These are phyloP conservation scores for Escallonia herrerae DNA, from an alignment of 129 eudicot species.

Conservation along the genomic window DNA sequence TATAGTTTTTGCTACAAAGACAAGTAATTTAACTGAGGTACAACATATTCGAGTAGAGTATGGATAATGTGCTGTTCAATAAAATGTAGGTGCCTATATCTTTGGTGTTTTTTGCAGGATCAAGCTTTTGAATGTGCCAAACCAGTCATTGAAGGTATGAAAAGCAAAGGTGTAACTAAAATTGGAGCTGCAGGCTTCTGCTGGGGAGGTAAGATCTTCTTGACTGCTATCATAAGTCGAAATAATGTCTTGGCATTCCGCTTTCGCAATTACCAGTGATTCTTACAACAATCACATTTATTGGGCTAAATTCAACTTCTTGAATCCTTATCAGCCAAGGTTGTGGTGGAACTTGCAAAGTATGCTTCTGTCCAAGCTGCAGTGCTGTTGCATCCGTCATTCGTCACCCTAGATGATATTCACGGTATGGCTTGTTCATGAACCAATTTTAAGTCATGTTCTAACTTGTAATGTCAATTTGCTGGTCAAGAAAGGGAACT, in stretches of 20 bases:
- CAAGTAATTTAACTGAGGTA: too few relatives aligned
- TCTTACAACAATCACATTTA: too few relatives aligned
- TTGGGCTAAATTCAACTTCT: not conserved
- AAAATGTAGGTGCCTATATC: not conserved
- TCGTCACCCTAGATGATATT: conserved; percentile 54
- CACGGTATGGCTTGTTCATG: conserved; percentile 37
- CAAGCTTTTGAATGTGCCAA: conserved; percentile 41
- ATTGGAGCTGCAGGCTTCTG: conserved; percentile 91
- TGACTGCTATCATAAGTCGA: not conserved
- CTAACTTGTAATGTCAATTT: not conserved
- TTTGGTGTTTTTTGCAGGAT: conserved; percentile 20
- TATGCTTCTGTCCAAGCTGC: conserved; percentile 39
- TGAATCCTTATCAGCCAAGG: conserved; percentile 36
- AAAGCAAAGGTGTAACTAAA: conserved; percentile 60
- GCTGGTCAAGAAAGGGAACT: not conserved
- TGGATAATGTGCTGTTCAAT: too few relatives aligned
- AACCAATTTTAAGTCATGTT: not conserved
- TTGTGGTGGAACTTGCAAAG: conserved; percentile 36
- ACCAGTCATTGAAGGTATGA: conserved; percentile 48
- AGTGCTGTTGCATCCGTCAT: conserved; percentile 66
- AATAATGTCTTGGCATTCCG: too few relatives aligned
- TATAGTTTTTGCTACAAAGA: too few relatives aligned
- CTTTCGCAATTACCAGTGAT: too few relatives aligned
- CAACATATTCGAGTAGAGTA: too few relatives aligned
- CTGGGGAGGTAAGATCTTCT: conserved; percentile 71